These are phyloP conservation scores for Adiantum capillusveneris DNA, from an alignment of 75 land plant genomes.

Conservation along the genomic window DNA sequence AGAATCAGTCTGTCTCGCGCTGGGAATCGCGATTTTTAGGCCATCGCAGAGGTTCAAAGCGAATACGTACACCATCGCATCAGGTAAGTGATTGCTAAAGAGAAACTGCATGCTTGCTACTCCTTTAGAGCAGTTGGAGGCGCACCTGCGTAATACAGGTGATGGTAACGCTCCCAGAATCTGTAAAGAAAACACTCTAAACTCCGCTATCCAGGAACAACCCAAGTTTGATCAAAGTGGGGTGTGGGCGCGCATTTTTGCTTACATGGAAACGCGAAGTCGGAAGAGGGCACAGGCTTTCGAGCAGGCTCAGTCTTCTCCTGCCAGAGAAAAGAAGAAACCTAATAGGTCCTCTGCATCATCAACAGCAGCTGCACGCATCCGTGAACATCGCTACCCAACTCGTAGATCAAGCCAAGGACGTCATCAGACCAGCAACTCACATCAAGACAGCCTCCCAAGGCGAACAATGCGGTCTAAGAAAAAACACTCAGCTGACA, in stretches of 20 bases:
- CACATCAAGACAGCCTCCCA: neutral
- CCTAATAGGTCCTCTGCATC: slow-evolving; percentile 1
- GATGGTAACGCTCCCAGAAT: no score
- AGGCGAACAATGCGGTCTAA: no score
- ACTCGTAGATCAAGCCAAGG: neutral
- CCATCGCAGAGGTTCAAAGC: no score
- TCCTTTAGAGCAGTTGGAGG: no score
- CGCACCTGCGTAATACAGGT: no score
- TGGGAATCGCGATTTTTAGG: no score
- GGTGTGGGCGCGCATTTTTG: neutral
- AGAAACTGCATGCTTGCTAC: no score
- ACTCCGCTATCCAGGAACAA: neutral
- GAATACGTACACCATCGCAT: no score
- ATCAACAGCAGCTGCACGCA: neutral
- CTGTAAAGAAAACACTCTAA: no score
- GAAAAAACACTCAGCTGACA: no score
- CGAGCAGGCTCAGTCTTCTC: slow-evolving; percentile 34
- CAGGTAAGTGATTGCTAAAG: no score
- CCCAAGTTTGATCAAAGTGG: neutral
- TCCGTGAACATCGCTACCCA: neutral
- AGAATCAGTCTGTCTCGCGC: neutral
- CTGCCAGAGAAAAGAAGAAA: slow-evolving; percentile 10
- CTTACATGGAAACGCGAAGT: slow-evolving; percentile 47
- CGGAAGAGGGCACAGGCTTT: slow-evolving; percentile 46
- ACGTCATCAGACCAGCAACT: neutral